Base-by-base conservation (phyloP, 129 eudicot genomes). In the Apium graveolens region DNA sequence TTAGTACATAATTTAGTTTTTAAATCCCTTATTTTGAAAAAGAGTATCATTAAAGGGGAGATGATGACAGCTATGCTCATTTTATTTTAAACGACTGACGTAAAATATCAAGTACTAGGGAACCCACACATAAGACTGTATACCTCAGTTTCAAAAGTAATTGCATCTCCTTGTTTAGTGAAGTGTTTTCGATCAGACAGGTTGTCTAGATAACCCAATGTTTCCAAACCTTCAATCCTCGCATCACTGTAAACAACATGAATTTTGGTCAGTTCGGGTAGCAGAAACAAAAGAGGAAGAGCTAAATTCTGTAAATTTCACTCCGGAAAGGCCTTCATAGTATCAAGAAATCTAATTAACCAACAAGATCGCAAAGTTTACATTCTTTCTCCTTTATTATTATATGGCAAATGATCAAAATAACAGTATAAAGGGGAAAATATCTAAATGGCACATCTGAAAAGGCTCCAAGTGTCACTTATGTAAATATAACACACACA, bases 61-160 rank as follows among this genome's bases (percentile, higher is more conserved):
- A 35, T 35, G 37, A 35, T 12, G 18, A n/a, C 14, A n/a, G 13
- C 29, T n/a, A 26, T 60, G 34, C 68, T 60, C 18, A 66, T 27
- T 29, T 11, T 32, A 13, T 20, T 41, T 18, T 38, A 32, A 51
- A 72, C 8, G 3, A 37, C 38, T 38, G 27, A 41, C 11, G 51
- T 24, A 10, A 38, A 32, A 24, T 24, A 49, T 20, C 9, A 10
- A 29, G 44, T 42, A 7, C 45, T 2, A 42, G 45, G 9, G 7
- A 41, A n/a, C 37, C 73, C 74, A 70, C 74, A 70, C 37, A 63
- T 21, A 38, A 21, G 32, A 66, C 80, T 37, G 20, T 65, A 79
- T 85, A 95, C 98, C 97, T 95, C 96, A 3, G 96, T 84, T 80
- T 95, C 98, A 78, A 95, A 95, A 73, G 98, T 95, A 18, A 95